Base-by-base conservation (phyloP, 2,329 filamentous ascomycete genomes). In the Xylariaceae sp. region DNA sequence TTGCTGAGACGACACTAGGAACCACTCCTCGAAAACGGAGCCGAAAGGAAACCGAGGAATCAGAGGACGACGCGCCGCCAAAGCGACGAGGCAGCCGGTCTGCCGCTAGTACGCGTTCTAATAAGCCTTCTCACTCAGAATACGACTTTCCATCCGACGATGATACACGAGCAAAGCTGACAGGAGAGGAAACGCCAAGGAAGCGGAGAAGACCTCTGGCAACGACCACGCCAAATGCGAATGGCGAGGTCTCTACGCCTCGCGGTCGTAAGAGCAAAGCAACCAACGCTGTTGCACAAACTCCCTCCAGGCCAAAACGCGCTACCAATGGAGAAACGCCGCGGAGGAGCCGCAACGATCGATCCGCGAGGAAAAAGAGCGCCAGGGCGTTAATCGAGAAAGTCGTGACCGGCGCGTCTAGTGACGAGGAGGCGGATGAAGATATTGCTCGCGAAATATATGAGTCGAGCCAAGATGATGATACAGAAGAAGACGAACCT, bases 361-460 rank as follows among this genome's bases (percentile, higher is more conserved):
- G 88, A 46, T 96, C 92, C 5, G 92, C 92, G 1, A 84, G 88
- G 64, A 85, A 85, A 65, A 96, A 96, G 76, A 95, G 89, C 68
- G 88, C 87, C 19, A 80, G 85, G 48, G 82, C 84, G 3, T 73
- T 96, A 48, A 85, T 95, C 36, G 84, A 92, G 65, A 84, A 85
- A 41, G 84, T 85, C 6, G 76, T 87, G 10, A 78, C 80, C 18
- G 84, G 80, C 16, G 80, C 76, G 8, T 77, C 79, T 22, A 86
- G 83, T 64, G 86, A 91, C 44, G 87, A 90, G 26, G 88, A 88
- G 44, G 86, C 84, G 13, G 85, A 86, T 5, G 83, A 87, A 48
- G 79, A 77, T 5, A 74, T 94, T 26, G 86, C 84, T 1, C 77
- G 85, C 49, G 80, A 86, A 61, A 92, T 94, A 29, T 82, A 85